Conservation (phyloP, 2,329 filamentous ascomycete species). For the Boeremia lycopersici region DNA sequence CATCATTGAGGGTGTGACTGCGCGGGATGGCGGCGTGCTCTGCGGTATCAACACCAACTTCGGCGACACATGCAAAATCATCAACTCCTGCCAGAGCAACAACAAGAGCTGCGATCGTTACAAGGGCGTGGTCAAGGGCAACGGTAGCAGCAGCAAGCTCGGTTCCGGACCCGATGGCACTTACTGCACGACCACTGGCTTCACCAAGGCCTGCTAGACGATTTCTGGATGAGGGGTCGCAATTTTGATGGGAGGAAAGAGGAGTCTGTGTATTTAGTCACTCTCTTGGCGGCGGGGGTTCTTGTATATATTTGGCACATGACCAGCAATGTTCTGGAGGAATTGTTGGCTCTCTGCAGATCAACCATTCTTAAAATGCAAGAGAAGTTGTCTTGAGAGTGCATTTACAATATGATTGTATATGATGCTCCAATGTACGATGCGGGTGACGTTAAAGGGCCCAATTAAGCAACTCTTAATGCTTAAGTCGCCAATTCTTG, state of each 20-base stretch:
- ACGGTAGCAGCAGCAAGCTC: conserved; percentile 16
- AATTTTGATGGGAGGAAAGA: background rate
- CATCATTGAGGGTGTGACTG: conserved; percentile 44
- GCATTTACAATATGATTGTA: too few relatives aligned
- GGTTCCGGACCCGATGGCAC: conserved; percentile 21
- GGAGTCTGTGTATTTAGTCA: background rate
- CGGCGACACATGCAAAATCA: conserved; percentile 23
- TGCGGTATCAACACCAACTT: conserved; percentile 55
- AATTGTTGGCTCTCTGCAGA: too few relatives aligned
- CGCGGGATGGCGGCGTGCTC: conserved; percentile 25
- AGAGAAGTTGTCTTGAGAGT: too few relatives aligned
- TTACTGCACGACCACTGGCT: conserved; percentile 12
- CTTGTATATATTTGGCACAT: background rate
- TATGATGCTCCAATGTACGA: too few relatives aligned
- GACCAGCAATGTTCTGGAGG: too few relatives aligned
- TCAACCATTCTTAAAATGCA: too few relatives aligned
- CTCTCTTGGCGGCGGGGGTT: background rate
- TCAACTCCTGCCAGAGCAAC: conserved; percentile 18
- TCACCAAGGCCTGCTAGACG: conserved; percentile 12
- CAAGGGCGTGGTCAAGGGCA: conserved; percentile 21
- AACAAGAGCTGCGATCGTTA: conserved; percentile 20
- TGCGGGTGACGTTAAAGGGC: too few relatives aligned
- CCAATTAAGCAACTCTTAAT: too few relatives aligned
- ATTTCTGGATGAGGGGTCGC: background rate
- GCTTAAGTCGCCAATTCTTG: too few relatives aligned